A percentile compares a stretch with the other conserved stretches of the same genome.
Evolutionary conservation across 129 eudicot species (phyloP).

Genomic region (Cynara cardunculus): DNA sequence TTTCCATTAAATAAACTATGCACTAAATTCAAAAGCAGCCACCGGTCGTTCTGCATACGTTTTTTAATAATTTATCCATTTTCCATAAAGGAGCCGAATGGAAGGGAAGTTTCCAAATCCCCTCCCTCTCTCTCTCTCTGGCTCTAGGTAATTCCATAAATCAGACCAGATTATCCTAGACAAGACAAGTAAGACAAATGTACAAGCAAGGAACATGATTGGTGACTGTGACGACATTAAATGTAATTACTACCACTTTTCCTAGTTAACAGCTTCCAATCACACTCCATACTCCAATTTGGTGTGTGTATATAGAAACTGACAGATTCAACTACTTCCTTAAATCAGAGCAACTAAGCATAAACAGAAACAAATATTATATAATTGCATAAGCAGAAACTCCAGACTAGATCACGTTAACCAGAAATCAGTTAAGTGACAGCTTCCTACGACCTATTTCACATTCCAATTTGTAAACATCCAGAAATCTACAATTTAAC

Average conservation of each 20-base stretch:
- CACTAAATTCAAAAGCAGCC: not conserved
- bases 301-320: not conserved
- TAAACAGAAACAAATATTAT: not conserved
- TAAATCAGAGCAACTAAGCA: not conserved
- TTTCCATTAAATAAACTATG: not conserved
- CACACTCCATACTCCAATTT: not conserved
- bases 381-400: not conserved
- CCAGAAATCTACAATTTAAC: not conserved
- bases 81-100: not conserved
- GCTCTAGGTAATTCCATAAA: not conserved
- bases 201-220: not conserved
- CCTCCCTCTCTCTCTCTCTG: too few species aligned
- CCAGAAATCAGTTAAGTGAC: not conserved
- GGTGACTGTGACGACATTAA: not conserved
- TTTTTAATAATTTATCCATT: not conserved
- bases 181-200: not conserved
- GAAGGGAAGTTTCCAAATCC: not conserved
- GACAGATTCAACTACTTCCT: not conserved
- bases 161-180: not conserved
- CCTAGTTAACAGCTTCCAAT: not conserved
- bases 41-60: not conserved
- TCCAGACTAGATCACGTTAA: not conserved
- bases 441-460: not conserved
- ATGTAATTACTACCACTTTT: not conserved
- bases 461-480: not conserved